Conservation (phyloP, 1,284 basidiomycete species). For the Cutaneotrichosporon sp. region DNA sequence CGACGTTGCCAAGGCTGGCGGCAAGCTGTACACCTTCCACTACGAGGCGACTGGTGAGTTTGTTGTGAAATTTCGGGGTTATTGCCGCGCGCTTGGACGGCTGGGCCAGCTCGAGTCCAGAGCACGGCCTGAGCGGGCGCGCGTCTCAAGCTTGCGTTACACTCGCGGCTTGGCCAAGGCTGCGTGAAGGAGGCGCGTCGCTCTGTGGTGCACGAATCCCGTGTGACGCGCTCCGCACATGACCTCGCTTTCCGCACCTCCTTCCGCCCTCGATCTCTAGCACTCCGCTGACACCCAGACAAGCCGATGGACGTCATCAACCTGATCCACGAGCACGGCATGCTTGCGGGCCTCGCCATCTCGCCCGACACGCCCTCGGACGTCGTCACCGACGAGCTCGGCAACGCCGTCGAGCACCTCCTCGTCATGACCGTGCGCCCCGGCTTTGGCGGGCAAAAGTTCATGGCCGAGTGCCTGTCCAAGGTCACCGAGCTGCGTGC, state of each 20-base stretch:
- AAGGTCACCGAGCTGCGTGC: constrained; percentile 82
- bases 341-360: constrained; percentile 93
- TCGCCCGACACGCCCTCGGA: constrained; percentile 86
- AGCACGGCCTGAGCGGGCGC: neutral
- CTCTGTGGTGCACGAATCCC: too few species aligned
- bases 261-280: constrained; percentile 3
- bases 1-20: constrained; percentile 93
- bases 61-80: neutral
- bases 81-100: neutral
- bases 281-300: constrained; percentile 2
- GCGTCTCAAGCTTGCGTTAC: too few species aligned
- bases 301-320: constrained; percentile 68
- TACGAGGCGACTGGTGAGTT: constrained; percentile 86
- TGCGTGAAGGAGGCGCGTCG: too few species aligned
- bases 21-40: constrained; percentile 95
- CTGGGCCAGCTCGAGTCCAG: neutral
- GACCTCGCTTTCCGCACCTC: neutral
- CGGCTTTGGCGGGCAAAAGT: constrained; percentile 93
- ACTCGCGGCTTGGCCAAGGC: too few species aligned
- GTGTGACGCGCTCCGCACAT: neutral
- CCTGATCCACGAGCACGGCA: constrained; percentile 65
- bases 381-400: constrained; percentile 81
- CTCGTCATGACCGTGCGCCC: constrained; percentile 98
- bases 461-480: constrained; percentile 82
- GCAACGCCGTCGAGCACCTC: constrained; percentile 79